phyloP scores from a whole-genome alignment of 139 green algal genomes.

The Chlorella sp. region DNA sequence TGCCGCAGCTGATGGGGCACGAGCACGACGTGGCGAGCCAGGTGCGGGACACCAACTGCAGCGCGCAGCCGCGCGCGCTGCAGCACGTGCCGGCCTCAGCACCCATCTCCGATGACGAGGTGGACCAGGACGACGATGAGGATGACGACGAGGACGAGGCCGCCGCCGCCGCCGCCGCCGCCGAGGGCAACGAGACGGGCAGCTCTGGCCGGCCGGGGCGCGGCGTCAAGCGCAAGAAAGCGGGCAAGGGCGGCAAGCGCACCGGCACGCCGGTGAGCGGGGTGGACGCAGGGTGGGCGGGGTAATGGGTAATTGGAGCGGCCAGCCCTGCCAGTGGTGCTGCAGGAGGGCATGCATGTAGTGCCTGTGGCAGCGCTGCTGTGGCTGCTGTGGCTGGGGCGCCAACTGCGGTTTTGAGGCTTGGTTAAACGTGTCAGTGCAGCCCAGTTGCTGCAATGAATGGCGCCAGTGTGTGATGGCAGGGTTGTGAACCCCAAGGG shows the following conservation, averaged over 20 bases:
- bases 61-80: neutral
- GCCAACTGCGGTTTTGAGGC: too few relatives aligned
- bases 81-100: neutral
- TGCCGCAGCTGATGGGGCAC: neutral
- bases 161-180: constrained; percentile 1
- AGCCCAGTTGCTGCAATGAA: too few relatives aligned
- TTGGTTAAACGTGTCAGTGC: too few relatives aligned
- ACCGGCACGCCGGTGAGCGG: constrained; percentile 5
- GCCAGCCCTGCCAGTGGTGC: too few relatives aligned
- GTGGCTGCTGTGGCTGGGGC: too few relatives aligned
- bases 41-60: constrained; percentile 30
- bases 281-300: neutral
- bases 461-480: too few relatives aligned
- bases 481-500: too few relatives aligned
- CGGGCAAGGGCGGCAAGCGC: constrained; percentile 24
- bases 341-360: neutral
- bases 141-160: constrained; percentile 32
- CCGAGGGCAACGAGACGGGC: constrained; percentile 32
- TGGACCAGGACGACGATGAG: constrained; percentile 40
- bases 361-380: too few relatives aligned
- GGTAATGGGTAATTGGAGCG: neutral
- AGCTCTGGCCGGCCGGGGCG: constrained; percentile 31
- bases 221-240: constrained; percentile 23
- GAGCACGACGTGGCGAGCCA: constrained; percentile 30
- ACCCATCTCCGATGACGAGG: constrained; percentile 35